These are phyloP conservation scores for Bocquillonia castaneifolia DNA, from an alignment of 441 rosid species.

Conservation along the genomic window DNA sequence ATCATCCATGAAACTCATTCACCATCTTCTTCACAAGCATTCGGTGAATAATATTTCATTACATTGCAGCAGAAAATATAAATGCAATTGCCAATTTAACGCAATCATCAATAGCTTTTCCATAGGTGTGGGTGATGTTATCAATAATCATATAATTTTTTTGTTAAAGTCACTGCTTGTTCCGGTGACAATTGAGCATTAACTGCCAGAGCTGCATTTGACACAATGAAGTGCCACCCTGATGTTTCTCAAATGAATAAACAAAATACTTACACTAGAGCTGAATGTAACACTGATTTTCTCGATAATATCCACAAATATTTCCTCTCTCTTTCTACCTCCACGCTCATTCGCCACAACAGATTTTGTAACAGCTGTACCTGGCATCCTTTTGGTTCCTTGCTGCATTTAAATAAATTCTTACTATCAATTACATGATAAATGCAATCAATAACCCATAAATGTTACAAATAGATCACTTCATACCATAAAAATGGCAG, in stretches of 20 bases:
- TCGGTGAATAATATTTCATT: not conserved
- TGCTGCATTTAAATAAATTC: conserved; percentile 50
- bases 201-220: not conserved
- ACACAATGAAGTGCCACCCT: not conserved
- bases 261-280: conserved; percentile 69
- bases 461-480: not conserved
- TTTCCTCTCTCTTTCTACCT: conserved; percentile 93
- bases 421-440: not conserved
- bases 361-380: conserved; percentile 91
- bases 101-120: not conserved
- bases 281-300: conserved; percentile 97
- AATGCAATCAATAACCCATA: not conserved
- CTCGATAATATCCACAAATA: conserved; percentile 92
- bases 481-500: conserved; percentile 79
- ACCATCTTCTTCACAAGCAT: not conserved
- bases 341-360: conserved; percentile 97
- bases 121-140: not conserved
- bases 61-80: not conserved
- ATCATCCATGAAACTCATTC: not conserved
- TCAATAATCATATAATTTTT: not conserved
- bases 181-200: not conserved
- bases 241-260: conserved; percentile 8
- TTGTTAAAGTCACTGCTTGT: not conserved
- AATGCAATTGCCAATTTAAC: not conserved
- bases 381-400: conserved; percentile 94